These are phyloP conservation scores for Saccharomycopsis microspora DNA, from an alignment of 805 yeast genomes.

Conservation along the genomic window DNA sequence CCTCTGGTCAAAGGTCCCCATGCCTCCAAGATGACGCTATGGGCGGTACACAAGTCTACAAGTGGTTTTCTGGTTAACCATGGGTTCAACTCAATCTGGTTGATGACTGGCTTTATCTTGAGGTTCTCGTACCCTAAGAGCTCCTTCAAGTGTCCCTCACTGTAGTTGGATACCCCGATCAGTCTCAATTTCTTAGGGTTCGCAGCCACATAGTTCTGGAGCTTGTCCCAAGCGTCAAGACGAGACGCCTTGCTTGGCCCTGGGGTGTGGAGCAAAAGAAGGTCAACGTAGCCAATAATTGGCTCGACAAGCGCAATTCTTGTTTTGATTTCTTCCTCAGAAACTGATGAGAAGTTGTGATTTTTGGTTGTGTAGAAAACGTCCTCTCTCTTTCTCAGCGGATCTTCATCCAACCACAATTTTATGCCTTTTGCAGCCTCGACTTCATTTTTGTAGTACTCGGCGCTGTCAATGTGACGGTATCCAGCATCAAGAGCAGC, in stretches of 20 bases:
- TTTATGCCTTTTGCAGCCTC: constrained; percentile 45
- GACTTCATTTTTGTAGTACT: constrained; percentile 40
- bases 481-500: constrained; percentile 42
- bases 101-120: constrained; percentile 38
- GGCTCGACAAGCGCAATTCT: constrained; percentile 33
- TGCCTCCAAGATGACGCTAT: constrained; percentile 45
- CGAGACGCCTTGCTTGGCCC: constrained; percentile 31
- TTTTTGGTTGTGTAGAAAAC: constrained; percentile 59
- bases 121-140: constrained; percentile 43
- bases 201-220: constrained; percentile 55
- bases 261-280: constrained; percentile 60
- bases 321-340: constrained; percentile 20
- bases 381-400: constrained; percentile 32
- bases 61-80: constrained; percentile 34
- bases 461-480: constrained; percentile 56
- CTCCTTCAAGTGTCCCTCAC: constrained; percentile 46
- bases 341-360: constrained; percentile 16
- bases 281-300: constrained; percentile 47
- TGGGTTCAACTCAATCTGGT: constrained; percentile 46
- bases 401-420: constrained; percentile 24
- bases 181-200: constrained; percentile 49
- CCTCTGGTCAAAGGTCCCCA: constrained; percentile 58
- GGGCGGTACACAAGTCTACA: constrained; percentile 29
- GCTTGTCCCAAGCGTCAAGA: constrained; percentile 54
- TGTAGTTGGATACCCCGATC: constrained; percentile 76